Percentiles rank a stretch among this genome's conserved stretches.
These are phyloP conservation scores for Thelonectria discophora DNA, from an alignment of 2,329 filamentous ascomycete genomes.

Conservation along the genomic window DNA sequence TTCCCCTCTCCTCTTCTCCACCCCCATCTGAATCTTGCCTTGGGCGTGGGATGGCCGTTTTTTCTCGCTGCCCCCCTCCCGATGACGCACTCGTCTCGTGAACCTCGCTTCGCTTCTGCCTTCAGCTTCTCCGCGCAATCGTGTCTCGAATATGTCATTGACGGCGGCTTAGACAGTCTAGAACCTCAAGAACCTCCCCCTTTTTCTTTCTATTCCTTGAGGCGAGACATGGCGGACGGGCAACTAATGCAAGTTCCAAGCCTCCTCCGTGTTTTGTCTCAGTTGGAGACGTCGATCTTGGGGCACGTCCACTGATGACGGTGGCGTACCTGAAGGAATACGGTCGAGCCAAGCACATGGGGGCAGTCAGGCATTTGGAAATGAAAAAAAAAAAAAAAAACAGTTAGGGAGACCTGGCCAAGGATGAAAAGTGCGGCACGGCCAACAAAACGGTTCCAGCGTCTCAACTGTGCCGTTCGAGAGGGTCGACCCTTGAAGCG, in stretches of 20 bases:
- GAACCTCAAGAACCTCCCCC: no score
- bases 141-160: not conserved
- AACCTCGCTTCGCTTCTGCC: not conserved
- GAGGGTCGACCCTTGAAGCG: not conserved
- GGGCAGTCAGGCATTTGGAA: no score
- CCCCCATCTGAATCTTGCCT: constrained; percentile 9
- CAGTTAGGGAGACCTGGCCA: no score
- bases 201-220: no score
- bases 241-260: constrained; percentile 9
- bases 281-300: not conserved
- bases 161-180: not conserved
- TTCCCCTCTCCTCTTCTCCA: not conserved
- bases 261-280: constrained; percentile 8
- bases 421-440: not conserved
- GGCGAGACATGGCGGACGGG: not conserved
- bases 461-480: not conserved
- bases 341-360: not conserved
- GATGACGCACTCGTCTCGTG: constrained; percentile 5
- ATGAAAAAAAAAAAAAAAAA: no score
- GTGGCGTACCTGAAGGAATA: constrained; percentile 2
- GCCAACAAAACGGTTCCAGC: constrained; percentile 4
- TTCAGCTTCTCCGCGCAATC: not conserved
- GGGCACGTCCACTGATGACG: constrained; percentile 10
- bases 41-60: not conserved
- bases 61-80: not conserved